Conservation (phyloP, 1,284 basidiomycete species). For the Boletus semigastroideus region DNA sequence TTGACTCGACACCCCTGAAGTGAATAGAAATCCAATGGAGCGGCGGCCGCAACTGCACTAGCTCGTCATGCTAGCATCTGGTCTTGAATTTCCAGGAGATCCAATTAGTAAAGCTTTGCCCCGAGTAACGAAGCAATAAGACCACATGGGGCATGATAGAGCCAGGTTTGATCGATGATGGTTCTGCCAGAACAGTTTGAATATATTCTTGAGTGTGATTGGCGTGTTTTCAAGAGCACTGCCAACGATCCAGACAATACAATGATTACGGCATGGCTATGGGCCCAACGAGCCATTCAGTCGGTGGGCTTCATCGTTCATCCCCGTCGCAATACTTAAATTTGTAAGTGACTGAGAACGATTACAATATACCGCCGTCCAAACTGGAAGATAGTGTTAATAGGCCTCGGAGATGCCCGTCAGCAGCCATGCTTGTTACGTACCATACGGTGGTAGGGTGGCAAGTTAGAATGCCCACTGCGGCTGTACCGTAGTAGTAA, state of each 20-base stretch:
- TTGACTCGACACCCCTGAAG: neutral
- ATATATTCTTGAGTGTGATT: neutral
- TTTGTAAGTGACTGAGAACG: neutral
- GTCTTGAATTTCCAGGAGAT: neutral
- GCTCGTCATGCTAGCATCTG: neutral
- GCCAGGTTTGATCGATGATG: neutral
- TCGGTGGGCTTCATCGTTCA: neutral
- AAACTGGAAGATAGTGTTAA: neutral
- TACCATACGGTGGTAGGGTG: too few relatives aligned
- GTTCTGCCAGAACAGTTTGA: neutral
- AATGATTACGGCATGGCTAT: neutral
- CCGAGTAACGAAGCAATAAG: neutral
- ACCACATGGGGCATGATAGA: neutral
- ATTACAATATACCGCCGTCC: neutral
- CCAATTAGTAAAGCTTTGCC: neutral
- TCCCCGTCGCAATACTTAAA: neutral
- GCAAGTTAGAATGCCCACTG: too few relatives aligned
- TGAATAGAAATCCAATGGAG: neutral
- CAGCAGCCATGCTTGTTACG: conserved; percentile 3
- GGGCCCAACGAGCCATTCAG: neutral
- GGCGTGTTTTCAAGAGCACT: neutral
- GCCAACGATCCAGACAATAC: neutral
- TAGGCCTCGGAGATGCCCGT: neutral
- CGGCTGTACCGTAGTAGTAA: too few relatives aligned
- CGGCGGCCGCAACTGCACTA: neutral